Evolutionary conservation across 225 moss, liverwort and hornwort genomes (phyloP).

Genomic region (Sphagnum tenellum): DNA sequence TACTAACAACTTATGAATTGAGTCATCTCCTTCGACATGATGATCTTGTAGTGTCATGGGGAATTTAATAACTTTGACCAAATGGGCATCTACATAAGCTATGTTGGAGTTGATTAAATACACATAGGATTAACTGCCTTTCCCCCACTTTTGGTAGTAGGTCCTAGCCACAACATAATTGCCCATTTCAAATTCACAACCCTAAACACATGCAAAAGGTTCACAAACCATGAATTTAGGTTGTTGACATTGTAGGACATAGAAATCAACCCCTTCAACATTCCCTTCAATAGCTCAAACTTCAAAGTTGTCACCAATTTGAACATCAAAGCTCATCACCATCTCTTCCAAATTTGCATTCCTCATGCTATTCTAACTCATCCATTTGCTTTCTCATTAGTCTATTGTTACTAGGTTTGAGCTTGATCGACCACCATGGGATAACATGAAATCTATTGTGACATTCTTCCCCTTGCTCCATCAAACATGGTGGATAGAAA

Average conservation of each 20-base stretch:
- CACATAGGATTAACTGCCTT: not conserved
- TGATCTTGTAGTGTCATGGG: not conserved
- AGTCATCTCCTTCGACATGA: not conserved
- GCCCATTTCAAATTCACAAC: not conserved
- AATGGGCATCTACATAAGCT: not conserved
- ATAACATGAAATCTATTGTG: too few species aligned
- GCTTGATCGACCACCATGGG: too few species aligned
- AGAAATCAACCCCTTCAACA: not conserved
- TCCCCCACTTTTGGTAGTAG: not conserved
- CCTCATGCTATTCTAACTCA: too few species aligned
- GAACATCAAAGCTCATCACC: not conserved
- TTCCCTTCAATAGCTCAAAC: not conserved
- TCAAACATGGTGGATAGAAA: too few species aligned
- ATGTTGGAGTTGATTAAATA: not conserved
- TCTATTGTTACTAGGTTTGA: too few species aligned
- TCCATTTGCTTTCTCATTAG: too few species aligned
- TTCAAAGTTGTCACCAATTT: not conserved
- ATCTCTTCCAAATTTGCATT: too few species aligned
- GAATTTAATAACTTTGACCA: not conserved
- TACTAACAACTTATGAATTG: not conserved
- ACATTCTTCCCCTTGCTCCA: too few species aligned
- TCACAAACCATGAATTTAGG: not conserved
- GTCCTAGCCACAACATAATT: not conserved
- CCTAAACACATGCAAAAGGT: not conserved
- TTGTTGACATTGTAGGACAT: not conserved